Percentiles rank a stretch among this genome's conserved stretches.
Conservation (phyloP, 352 stramenopile species). For the Phytophthora colocasiae region DNA sequence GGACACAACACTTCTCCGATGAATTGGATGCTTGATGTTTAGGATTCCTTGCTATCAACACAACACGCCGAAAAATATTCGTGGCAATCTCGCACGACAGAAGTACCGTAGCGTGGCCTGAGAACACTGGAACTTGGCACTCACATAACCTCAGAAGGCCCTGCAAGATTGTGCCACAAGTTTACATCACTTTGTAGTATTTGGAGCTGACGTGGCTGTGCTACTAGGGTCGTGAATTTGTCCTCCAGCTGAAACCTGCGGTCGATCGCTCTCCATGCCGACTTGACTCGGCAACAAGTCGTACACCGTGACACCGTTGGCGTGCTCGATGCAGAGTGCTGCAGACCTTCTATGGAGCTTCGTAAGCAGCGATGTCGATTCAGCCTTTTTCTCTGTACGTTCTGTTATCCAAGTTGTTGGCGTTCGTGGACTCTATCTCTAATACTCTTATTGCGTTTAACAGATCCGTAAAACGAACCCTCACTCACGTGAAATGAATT, state of each 20-base stretch:
- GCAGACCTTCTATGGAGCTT: conserved; percentile 19
- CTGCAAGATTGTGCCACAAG: neutral
- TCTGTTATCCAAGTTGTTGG: neutral
- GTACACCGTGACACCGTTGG: conserved; percentile 20
- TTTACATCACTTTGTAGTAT: neutral
- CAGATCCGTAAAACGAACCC: conserved; percentile 10
- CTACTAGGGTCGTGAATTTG: conserved; percentile 10
- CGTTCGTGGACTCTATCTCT: neutral
- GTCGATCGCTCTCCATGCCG: neutral
- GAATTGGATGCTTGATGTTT: too few species aligned
- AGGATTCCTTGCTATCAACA: too few species aligned
- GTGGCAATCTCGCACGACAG: too few species aligned
- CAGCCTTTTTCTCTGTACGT: conserved; percentile 23
- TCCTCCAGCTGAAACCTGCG: conserved; percentile 2
- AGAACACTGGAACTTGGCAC: too few species aligned
- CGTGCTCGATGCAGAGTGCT: conserved; percentile 18
- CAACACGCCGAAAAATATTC: too few species aligned
- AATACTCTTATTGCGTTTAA: too few species aligned
- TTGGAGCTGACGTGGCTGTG: neutral
- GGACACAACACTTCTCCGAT: too few species aligned
- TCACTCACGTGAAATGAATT: conserved; percentile 28
- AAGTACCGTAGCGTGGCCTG: too few species aligned
- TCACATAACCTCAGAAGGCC: too few species aligned
- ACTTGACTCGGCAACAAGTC: too few species aligned
- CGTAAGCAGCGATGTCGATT: conserved; percentile 14